These are phyloP conservation scores for Selenicereus undatus DNA, from an alignment of 148 eudicot species.

Conservation along the genomic window DNA sequence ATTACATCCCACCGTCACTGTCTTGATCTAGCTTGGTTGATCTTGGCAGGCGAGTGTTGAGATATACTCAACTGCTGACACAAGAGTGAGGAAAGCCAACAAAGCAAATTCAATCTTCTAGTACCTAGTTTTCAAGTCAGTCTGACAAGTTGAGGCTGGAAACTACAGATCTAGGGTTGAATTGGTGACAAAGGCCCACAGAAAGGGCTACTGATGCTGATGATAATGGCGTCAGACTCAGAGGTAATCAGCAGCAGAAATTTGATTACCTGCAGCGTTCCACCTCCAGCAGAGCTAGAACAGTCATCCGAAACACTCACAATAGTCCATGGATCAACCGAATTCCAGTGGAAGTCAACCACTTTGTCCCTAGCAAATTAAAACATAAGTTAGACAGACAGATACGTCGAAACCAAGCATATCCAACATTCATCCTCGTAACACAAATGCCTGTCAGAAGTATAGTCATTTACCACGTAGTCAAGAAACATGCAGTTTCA, in stretches of 20 bases:
- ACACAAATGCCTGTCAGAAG: neutral
- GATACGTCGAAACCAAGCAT: neutral
- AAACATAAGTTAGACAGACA: neutral
- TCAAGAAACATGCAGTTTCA: neutral
- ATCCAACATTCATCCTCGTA: neutral
- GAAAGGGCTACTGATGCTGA: too few species aligned
- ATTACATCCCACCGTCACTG: too few species aligned
- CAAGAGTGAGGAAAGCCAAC: too few species aligned
- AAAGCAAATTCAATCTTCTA: too few species aligned
- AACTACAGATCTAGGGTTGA: too few species aligned
- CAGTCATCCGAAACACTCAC: constrained; percentile 96
- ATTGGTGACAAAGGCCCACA: too few species aligned
- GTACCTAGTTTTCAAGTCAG: too few species aligned
- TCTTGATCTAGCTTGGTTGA: too few species aligned
- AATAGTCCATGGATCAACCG: constrained; percentile 91
- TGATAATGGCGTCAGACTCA: too few species aligned
- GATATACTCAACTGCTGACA: too few species aligned
- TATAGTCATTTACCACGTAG: neutral
- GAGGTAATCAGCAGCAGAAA: neutral
- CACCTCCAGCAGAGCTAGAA: constrained; percentile 86
- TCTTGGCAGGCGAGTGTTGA: too few species aligned
- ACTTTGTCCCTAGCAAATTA: constrained; percentile 66
- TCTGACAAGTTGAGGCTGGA: too few species aligned
- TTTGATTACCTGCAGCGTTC: constrained; percentile 77
- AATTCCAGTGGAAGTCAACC: constrained; percentile 94